Percentiles rank a stretch among this genome's conserved stretches.
These are phyloP conservation scores for Melocanna baccifera DNA, from an alignment of 176 grass and related monocot species.

Conservation along the genomic window DNA sequence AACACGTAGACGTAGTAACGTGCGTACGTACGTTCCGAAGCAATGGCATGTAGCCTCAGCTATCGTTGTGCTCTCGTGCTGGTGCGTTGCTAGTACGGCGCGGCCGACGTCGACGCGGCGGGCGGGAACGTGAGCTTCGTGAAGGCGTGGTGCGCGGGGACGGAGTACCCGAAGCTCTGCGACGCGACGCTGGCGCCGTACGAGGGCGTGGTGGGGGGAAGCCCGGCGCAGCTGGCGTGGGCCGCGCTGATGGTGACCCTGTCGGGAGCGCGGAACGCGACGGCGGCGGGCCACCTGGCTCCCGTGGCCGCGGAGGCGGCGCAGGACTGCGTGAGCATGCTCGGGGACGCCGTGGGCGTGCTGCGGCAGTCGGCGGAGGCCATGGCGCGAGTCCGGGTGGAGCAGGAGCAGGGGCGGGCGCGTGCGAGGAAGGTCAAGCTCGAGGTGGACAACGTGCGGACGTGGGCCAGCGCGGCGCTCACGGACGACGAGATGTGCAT, in stretches of 20 bases:
- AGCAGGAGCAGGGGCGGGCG: not conserved
- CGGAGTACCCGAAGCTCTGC: conserved; percentile 51
- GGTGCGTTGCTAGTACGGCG: not conserved
- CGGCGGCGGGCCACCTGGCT: not conserved
- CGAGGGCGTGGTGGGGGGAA: conserved; percentile 19
- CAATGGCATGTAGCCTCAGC: conserved; percentile 7
- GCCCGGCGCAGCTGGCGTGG: conserved; percentile 39
- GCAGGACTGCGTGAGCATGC: conserved; percentile 58
- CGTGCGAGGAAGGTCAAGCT: conserved; percentile 10
- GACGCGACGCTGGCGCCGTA: conserved; percentile 41
- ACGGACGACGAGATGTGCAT: conserved; percentile 74
- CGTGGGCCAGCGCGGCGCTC: conserved; percentile 86
- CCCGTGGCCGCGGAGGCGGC: conserved; percentile 43
- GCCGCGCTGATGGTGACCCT: conserved; percentile 45
- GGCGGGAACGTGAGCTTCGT: conserved; percentile 16
- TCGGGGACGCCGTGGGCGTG: conserved; percentile 51
- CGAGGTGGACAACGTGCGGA: conserved; percentile 58
- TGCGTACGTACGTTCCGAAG: not conserved
- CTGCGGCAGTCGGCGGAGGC: conserved; percentile 44
- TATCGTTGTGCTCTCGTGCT: not conserved
- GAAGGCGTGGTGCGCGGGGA: conserved; percentile 37
- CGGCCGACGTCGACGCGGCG: not conserved
- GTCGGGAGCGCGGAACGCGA: conserved; percentile 22
- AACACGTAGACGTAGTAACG: not conserved
- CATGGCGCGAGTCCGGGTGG: conserved; percentile 36